Conservation (phyloP, 2,329 filamentous ascomycete species). For the Fusarium multiceps region DNA sequence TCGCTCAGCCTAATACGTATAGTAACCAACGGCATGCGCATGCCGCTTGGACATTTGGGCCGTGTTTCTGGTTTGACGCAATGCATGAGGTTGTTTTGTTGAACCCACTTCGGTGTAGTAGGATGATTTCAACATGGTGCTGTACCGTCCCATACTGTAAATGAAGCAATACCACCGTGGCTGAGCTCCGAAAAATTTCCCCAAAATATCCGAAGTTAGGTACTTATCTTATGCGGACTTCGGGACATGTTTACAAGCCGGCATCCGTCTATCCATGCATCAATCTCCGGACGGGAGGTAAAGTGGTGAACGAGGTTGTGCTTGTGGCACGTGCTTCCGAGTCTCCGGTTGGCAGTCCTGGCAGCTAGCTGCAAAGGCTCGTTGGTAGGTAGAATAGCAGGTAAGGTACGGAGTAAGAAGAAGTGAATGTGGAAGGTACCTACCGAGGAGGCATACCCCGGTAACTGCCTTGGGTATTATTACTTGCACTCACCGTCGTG, state of each 20-base stretch:
- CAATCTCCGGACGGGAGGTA: neutral
- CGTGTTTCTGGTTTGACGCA: slow-evolving; percentile 16
- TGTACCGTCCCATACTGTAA: neutral
- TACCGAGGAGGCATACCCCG: neutral
- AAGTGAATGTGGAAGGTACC: slow-evolving; percentile 11
- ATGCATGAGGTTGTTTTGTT: slow-evolving; percentile 1
- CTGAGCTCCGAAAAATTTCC: slow-evolving; percentile 10
- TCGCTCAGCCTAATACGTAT: slow-evolving; percentile 1
- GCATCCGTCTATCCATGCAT: neutral
- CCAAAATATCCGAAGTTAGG: neutral
- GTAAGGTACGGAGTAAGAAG: neutral
- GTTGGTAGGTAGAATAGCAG: slow-evolving; percentile 5
- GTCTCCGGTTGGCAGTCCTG: neutral
- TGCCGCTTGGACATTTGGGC: slow-evolving; percentile 3
- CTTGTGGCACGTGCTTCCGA: slow-evolving; percentile 16
- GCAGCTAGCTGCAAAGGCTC: slow-evolving; percentile 7
- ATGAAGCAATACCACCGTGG: slow-evolving; percentile 7
- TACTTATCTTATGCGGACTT: neutral
- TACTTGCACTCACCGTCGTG: neutral
- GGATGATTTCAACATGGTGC: neutral
- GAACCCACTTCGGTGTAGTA: slow-evolving; percentile 23
- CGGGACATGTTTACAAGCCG: neutral
- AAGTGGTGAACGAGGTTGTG: slow-evolving; percentile 5
- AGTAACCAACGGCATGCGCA: neutral
- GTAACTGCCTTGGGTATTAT: neutral